Percentiles rank a stretch among this genome's conserved stretches.
Conservation (phyloP, 1,284 basidiomycete genomes). For the Austropuccinia psidii region DNA sequence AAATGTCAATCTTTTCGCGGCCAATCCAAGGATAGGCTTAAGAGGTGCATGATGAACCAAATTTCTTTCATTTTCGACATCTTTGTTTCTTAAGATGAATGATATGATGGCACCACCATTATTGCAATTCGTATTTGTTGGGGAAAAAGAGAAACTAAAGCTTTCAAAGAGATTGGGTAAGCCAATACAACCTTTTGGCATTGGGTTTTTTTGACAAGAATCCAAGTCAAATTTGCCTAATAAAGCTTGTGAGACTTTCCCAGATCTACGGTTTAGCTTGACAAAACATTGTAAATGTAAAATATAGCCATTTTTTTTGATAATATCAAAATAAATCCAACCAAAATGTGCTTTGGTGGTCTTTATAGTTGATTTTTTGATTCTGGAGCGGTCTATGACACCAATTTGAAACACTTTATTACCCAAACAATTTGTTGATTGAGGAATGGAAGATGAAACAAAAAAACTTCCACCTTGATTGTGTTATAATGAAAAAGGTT, state of each 20-base stretch:
- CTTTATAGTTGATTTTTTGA: too few species aligned
- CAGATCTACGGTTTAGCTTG: not conserved
- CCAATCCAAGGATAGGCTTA: not conserved
- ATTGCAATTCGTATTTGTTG: too few species aligned
- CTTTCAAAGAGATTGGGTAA: not conserved
- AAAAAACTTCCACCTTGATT: not conserved
- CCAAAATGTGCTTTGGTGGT: not conserved
- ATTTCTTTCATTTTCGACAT: not conserved
- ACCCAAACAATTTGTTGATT: not conserved
- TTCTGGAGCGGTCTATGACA: not conserved
- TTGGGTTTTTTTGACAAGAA: not conserved
- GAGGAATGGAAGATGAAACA: not conserved
- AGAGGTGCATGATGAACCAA: not conserved
- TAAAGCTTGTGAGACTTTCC: not conserved
- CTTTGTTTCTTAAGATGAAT: not conserved
- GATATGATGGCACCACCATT: too few species aligned
- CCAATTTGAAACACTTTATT: not conserved
- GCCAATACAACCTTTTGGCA: not conserved
- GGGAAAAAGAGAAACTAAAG: too few species aligned
- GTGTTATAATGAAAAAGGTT: too few species aligned
- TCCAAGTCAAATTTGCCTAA: not conserved
- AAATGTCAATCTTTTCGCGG: not conserved
- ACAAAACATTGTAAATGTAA: not conserved
- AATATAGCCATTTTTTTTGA: not conserved
- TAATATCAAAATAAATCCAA: not conserved